Evolutionary conservation across 805 yeast species (phyloP), one percentile per base, ranked within the genome.

Genomic region (Wickerhamomyces mucosus): DNA sequence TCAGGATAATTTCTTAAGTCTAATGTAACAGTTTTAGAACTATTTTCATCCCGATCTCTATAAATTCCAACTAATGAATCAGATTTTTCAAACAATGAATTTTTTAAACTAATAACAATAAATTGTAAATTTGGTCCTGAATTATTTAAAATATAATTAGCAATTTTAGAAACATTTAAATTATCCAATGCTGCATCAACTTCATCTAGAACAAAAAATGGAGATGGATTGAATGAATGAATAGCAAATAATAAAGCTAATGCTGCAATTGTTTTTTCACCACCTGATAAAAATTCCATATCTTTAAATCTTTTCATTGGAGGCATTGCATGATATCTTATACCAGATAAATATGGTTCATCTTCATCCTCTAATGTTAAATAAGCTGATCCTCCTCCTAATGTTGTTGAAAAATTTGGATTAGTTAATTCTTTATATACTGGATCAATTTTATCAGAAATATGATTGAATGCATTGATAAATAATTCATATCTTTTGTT

Each of bases 141-240:
- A 44, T 80, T 76, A 38, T 69, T 71, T 31, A 68, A 68, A 38
- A 92, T 84, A 51, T 88, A 92, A 37, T 74, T 75, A n/a, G 96
- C 96, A 36, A 92, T 77, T 47, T 75, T 74, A 33, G 72, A 73
- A 16, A 92, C 96, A 48, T 92, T 92, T 16, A 84, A 75, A 37
- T 82, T 78, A 56, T 92, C 98, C 37, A 92, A 67, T 0, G 97
- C 97, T 0, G 98, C 97, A 59, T 92, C 98, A n/a, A 92, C 86
- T 57, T 92, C 98, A 54, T 92, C 98, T 26, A 92, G 61, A 0
- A 92, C 95, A 51, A 92, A 89, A 52, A 92, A 92, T 20, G 98
- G 98, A 1, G 96, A 79, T 3, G 96, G 96, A 31, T 78, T 89
- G 56, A 63, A 81, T 0, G 94, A 77, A 52, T 92, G 96, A 26